A percentile compares a stretch with the other conserved stretches of the same genome.
phyloP scores from a whole-genome alignment of 2,329 filamentous ascomycete genomes.

The Nemania abortiva region DNA sequence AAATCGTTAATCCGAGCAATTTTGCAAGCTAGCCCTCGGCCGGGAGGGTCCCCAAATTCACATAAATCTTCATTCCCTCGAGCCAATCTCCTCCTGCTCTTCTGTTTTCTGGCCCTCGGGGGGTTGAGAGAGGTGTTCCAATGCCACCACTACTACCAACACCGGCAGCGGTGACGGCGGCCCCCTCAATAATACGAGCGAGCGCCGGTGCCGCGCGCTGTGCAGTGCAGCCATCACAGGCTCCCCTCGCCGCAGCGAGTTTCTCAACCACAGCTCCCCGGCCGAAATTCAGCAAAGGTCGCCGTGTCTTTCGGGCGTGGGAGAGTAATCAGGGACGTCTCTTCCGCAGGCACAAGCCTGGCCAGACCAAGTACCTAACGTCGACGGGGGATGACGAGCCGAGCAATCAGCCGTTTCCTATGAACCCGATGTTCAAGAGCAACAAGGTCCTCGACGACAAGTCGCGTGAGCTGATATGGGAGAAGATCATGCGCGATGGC shows the following conservation, averaged over 20 bases:
- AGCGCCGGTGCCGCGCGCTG: constrained; percentile 28
- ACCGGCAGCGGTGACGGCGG: constrained; percentile 32
- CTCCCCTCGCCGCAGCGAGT: constrained; percentile 37
- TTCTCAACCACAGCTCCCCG: constrained; percentile 50
- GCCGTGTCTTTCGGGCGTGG: constrained; percentile 45
- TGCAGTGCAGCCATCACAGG: constrained; percentile 16
- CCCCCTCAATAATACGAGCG: constrained; percentile 28
- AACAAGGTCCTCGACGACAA: constrained; percentile 79
- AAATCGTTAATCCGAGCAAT: constrained; percentile 39
- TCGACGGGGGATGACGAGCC: background rate
- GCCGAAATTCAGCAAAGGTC: constrained; percentile 41
- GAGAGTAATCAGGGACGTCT: constrained; percentile 31
- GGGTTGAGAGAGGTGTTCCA: constrained; percentile 35
- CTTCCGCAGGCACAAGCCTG: constrained; percentile 29
- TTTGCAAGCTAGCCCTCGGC: constrained; percentile 24
- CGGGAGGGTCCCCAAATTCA: constrained; percentile 4
- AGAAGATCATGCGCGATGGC: constrained; percentile 72
- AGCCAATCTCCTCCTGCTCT: constrained; percentile 7
- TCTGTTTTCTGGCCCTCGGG: constrained; percentile 28
- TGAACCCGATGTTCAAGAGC: constrained; percentile 78
- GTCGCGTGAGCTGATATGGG: constrained; percentile 79
- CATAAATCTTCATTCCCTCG: constrained; percentile 19
- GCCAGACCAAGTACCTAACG: constrained; percentile 42
- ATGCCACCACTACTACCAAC: constrained; percentile 48
- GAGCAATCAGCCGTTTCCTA: constrained; percentile 74